phyloP scores from a whole-genome alignment of 257 asterid species.

The Jaltomata sinuosa region DNA sequence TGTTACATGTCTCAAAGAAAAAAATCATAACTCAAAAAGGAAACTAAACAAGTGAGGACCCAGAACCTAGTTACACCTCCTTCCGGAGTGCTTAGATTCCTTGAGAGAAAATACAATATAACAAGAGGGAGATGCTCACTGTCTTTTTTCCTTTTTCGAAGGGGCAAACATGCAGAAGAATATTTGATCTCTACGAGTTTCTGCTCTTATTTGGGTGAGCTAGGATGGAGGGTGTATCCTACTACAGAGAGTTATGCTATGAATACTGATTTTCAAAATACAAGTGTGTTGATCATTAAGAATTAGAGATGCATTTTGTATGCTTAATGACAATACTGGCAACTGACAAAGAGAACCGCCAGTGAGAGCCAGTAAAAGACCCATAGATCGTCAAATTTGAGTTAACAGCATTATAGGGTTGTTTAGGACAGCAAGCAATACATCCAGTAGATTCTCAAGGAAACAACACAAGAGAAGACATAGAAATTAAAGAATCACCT shows the following conservation, averaged over 20 bases:
- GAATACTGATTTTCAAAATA: not conserved
- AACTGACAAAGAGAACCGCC: not conserved
- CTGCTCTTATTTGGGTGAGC: not conserved
- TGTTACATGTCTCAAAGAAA: not conserved
- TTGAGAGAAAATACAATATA: not conserved
- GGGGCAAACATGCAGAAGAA: not conserved
- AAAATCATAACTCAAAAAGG: not conserved
- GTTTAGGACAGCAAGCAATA: not conserved
- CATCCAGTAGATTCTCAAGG: not conserved
- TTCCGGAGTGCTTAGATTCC: not conserved
- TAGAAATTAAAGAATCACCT: constrained; percentile 32
- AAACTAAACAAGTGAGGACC: not conserved
- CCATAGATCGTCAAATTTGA: not conserved
- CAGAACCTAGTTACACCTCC: not conserved
- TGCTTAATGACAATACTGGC: not conserved
- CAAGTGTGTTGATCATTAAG: not conserved
- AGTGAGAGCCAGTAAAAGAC: not conserved
- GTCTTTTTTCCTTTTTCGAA: not conserved
- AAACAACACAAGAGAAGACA: not conserved
- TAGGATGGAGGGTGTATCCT: not conserved
- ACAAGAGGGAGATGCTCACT: not conserved
- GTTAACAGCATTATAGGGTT: not conserved
- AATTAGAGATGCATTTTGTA: not conserved
- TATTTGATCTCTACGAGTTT: not conserved
- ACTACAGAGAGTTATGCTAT: not conserved